Conservation (phyloP, 78 protist genomes). For the Parvularia atlantis region DNA sequence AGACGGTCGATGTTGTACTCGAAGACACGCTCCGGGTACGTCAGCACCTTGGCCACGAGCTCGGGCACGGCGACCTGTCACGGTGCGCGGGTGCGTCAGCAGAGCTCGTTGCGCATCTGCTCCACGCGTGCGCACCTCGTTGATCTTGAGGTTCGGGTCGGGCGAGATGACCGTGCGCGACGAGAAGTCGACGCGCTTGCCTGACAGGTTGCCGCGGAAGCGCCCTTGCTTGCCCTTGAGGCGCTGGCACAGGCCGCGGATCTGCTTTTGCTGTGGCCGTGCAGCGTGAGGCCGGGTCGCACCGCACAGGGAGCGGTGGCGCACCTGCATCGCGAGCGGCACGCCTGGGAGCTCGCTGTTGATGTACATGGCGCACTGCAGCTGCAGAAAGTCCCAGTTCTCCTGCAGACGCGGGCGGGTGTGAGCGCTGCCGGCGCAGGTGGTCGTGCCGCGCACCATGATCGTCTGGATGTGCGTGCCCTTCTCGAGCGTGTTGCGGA, state of each 20-base stretch:
- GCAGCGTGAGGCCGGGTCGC: too few relatives aligned
- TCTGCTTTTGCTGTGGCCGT: too few relatives aligned
- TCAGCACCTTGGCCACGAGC: constrained; percentile 75
- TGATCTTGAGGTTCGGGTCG: constrained; percentile 94
- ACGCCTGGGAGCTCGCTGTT: constrained; percentile 65
- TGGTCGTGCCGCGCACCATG: constrained; percentile 16
- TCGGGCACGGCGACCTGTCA: constrained; percentile 74
- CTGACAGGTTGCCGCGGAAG: constrained; percentile 92
- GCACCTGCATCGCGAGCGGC: constrained; percentile 24
- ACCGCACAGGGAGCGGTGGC: too few relatives aligned
- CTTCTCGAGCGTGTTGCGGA: constrained; percentile 18
- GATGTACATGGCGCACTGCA: constrained; percentile 51
- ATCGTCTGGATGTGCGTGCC: background rate
- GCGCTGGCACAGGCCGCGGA: constrained; percentile 87
- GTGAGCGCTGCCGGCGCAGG: background rate
- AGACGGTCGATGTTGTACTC: constrained; percentile 53
- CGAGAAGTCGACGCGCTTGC: constrained; percentile 98
- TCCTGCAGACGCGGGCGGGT: background rate
- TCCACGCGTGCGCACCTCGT: constrained; percentile 56
- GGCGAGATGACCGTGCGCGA: constrained; percentile 99
- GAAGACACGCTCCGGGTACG: constrained; percentile 91
- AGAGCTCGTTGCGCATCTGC: background rate
- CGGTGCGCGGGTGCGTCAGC: background rate
- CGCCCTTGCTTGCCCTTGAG: constrained; percentile 98
- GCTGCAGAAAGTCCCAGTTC: constrained; percentile 82